A percentile compares a stretch with the other conserved stretches of the same genome.
phyloP scores from a whole-genome alignment of 2,329 filamentous ascomycete genomes.

The Chaetothyriales sp. region DNA sequence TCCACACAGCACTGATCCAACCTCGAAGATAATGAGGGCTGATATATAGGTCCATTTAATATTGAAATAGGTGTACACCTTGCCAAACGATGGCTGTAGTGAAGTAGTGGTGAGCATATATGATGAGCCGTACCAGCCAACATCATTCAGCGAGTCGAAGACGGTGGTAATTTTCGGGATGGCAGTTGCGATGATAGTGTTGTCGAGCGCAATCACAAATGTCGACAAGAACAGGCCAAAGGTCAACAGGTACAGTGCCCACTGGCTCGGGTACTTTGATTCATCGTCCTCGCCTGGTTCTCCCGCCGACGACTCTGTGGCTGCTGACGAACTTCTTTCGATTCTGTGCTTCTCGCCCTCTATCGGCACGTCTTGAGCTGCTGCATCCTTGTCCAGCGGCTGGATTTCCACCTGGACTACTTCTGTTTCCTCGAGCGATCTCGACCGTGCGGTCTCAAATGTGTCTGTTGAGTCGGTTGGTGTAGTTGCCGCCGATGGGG shows the following conservation, averaged over 20 bases:
- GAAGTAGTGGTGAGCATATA: slow-evolving; percentile 18
- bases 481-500: not conserved
- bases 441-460: not conserved
- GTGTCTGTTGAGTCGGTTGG: not conserved
- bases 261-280: slow-evolving; percentile 14
- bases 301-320: slow-evolving; percentile 7
- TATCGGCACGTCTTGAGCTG: not conserved
- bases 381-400: not conserved
- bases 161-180: slow-evolving; percentile 19
- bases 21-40: slow-evolving; percentile 16
- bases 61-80: slow-evolving; percentile 19
- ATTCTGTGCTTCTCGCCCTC: not conserved
- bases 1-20: slow-evolving; percentile 19
- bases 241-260: slow-evolving; percentile 13
- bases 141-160: slow-evolving; percentile 18
- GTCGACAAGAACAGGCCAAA: slow-evolving; percentile 18
- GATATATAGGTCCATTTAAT: slow-evolving; percentile 18
- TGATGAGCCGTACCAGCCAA: slow-evolving; percentile 19
- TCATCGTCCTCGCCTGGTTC: slow-evolving; percentile 14
- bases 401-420: not conserved
- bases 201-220: slow-evolving; percentile 20
- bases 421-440: not conserved
- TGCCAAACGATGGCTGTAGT: slow-evolving; percentile 18
- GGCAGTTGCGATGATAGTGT: slow-evolving; percentile 19
- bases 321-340: slow-evolving; percentile 3